These are phyloP conservation scores for Mycena kentingensis DNA, from an alignment of 768 basidiomycete genomes.

Conservation along the genomic window DNA sequence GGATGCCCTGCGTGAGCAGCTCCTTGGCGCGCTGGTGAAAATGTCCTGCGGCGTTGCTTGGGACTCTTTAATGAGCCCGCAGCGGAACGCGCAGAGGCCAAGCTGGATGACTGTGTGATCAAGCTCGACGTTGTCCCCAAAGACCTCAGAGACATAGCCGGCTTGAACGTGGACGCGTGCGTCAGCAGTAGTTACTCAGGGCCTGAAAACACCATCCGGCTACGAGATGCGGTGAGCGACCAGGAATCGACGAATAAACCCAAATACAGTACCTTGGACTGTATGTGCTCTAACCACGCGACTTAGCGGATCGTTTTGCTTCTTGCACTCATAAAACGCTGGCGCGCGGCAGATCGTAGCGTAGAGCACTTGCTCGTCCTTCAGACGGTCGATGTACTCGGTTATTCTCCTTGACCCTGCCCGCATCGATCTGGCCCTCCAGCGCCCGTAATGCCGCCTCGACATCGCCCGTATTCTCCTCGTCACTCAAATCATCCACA, in stretches of 20 bases:
- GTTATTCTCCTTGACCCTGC: conserved; percentile 72
- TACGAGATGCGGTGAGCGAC: conserved; percentile 36
- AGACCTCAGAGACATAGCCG: conserved; percentile 58
- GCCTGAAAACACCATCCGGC: conserved; percentile 92
- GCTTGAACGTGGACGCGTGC: conserved; percentile 60
- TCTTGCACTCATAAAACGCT: conserved; percentile 83
- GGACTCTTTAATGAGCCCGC: conserved; percentile 90
- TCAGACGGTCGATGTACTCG: conserved; percentile 96
- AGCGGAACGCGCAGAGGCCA: conserved; percentile 94
- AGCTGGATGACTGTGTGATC: conserved; percentile 94
- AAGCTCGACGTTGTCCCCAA: conserved; percentile 66
- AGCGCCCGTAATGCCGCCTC: conserved; percentile 78
- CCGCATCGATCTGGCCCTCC: conserved; percentile 83
- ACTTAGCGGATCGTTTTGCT: conserved; percentile 74
- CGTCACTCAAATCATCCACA: conserved; percentile 71
- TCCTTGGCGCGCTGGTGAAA: conserved; percentile 95
- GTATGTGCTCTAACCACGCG: conserved; percentile 97
- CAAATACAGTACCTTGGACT: conserved; percentile 75
- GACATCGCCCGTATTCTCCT: conserved; percentile 78
- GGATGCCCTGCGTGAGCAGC: conserved; percentile 92
- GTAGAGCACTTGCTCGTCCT: conserved; percentile 94
- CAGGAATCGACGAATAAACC: neutral
- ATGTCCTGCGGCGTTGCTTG: conserved; percentile 93
- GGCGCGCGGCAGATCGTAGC: conserved; percentile 91
- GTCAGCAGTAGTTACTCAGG: conserved; percentile 74